These are phyloP conservation scores for Monosporozyma solicola DNA, from an alignment of 805 yeast species.

Conservation along the genomic window DNA sequence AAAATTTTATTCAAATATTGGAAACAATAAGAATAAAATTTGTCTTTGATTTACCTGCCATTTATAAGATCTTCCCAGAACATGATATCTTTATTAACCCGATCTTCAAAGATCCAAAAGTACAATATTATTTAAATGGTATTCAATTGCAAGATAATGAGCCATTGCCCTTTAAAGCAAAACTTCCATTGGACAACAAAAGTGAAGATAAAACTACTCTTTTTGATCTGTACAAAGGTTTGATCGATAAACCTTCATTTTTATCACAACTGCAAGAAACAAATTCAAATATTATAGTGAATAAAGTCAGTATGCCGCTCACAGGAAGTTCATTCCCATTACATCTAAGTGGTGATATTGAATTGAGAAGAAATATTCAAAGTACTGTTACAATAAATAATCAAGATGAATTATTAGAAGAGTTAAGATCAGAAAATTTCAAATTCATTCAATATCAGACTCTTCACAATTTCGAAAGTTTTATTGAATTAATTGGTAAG, in stretches of 20 bases:
- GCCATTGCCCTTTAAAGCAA: slow-evolving; percentile 6
- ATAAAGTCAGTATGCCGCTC: not conserved
- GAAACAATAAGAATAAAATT: slow-evolving; percentile 17
- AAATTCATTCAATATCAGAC: slow-evolving; percentile 25
- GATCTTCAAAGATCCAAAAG: slow-evolving; percentile 17
- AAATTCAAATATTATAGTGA: not conserved
- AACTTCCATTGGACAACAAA: slow-evolving; percentile 8
- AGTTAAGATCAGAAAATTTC: slow-evolving; percentile 10
- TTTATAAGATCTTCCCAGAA: slow-evolving; percentile 23
- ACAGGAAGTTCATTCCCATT: not conserved
- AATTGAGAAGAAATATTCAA: not conserved
- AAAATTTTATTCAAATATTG: slow-evolving; percentile 16
- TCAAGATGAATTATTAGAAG: slow-evolving; percentile 4
- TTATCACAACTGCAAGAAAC: not conserved
- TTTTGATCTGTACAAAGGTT: slow-evolving; percentile 6
- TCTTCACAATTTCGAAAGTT: slow-evolving; percentile 18
- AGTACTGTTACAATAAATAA: not conserved
- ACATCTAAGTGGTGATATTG: not conserved
- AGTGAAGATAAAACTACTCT: not conserved
- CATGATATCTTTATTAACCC: slow-evolving; percentile 24
- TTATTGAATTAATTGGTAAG: slow-evolving; percentile 18
- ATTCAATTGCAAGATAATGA: slow-evolving; percentile 2
- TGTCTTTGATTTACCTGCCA: slow-evolving; percentile 21
- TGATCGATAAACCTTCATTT: slow-evolving; percentile 10
- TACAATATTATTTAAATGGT: slow-evolving; percentile 18